Percentiles rank a stretch among this genome's conserved stretches.
These are phyloP conservation scores for Hypoxylon sp. DNA, from an alignment of 2,329 filamentous ascomycete species.

Conservation along the genomic window DNA sequence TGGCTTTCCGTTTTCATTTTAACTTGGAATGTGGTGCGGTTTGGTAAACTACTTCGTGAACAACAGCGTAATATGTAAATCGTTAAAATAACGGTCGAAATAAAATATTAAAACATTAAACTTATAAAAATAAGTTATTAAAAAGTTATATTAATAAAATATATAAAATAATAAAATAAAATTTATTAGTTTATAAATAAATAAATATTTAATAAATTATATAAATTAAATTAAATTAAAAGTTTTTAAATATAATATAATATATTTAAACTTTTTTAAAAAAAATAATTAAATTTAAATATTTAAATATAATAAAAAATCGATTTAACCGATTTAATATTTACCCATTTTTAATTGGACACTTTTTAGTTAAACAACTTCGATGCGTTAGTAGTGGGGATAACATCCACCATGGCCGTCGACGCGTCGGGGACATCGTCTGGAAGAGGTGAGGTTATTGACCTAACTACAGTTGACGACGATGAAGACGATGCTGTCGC, in stretches of 20 bases:
- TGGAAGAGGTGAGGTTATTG: constrained; percentile 30
- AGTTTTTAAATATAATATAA: too few species aligned
- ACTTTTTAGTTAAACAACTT: constrained; percentile 22
- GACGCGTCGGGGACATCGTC: constrained; percentile 26
- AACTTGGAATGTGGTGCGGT: constrained; percentile 1
- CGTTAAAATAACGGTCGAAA: too few species aligned
- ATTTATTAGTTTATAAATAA: constrained; percentile 27
- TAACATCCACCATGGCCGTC: constrained; percentile 35
- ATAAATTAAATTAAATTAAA: constrained; percentile 12
- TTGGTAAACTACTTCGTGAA: constrained; percentile 11
- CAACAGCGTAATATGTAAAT: not conserved
- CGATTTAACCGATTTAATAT: not conserved
- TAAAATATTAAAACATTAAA: too few species aligned
- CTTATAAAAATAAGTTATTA: too few species aligned
- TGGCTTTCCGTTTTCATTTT: not conserved
- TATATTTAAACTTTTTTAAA: constrained; percentile 9
- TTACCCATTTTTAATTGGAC: constrained; percentile 18
- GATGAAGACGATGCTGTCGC: constrained; percentile 13
- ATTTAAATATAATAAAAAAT: constrained; percentile 28
- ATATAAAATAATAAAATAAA: constrained; percentile 14
- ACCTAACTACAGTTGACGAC: constrained; percentile 43
- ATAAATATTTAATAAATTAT: constrained; percentile 21
- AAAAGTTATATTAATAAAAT: constrained; percentile 7
- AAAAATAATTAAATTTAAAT: constrained; percentile 31
- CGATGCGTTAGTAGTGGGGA: constrained; percentile 18